phyloP scores from a whole-genome alignment of 306 rosid genomes.

The cucumber (Cucumis sativus) region DNA sequence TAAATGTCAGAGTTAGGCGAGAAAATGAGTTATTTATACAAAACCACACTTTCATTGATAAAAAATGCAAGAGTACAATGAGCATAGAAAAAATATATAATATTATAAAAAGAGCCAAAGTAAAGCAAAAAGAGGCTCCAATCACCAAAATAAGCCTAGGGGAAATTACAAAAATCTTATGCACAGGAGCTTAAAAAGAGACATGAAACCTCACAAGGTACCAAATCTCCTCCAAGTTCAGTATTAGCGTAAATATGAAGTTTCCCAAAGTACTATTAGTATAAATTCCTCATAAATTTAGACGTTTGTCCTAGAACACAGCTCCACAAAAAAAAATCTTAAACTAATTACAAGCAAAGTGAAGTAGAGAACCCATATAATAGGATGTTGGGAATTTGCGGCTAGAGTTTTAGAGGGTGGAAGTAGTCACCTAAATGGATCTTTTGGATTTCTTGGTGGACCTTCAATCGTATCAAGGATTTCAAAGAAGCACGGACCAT shows the following conservation, averaged over 20 bases:
- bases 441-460: conserved; percentile 73
- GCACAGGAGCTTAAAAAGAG: background rate
- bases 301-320: background rate
- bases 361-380: background rate
- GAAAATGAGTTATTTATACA: background rate
- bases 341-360: background rate
- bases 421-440: conserved; percentile 64
- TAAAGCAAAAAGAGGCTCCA: background rate
- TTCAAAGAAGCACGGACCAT: conserved; percentile 88
- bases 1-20: background rate
- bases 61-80: background rate
- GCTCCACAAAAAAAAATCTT: background rate
- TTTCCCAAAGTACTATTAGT: background rate
- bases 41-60: background rate
- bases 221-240: background rate
- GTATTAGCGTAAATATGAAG: background rate
- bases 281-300: background rate
- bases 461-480: conserved; percentile 64
- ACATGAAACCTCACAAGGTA: background rate
- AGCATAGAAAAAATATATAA: background rate
- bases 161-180: background rate
- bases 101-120: background rate
- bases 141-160: background rate
- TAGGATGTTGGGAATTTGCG: background rate
- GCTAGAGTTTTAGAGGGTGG: background rate